Base-by-base conservation (phyloP, 495 filamentous ascomycete genomes). In the Neurospora sp. region DNA sequence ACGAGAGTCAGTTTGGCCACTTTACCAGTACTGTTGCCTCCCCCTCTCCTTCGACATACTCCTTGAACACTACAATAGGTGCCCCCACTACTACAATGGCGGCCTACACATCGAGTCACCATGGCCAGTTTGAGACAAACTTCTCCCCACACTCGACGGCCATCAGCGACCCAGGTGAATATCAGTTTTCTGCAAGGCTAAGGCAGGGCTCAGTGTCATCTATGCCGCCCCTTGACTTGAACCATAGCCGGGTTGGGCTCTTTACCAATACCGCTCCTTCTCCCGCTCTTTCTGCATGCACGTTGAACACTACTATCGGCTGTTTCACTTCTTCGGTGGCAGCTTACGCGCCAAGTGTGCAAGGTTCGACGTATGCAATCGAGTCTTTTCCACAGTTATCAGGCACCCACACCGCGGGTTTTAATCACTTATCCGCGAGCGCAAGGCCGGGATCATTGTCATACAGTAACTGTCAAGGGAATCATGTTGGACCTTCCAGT, bases 1-100 rank as follows among this genome's bases (percentile, higher is more conserved):
- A 0, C 1, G 0, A 62, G 24, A 7, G 54, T 31, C 54, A 31
- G 11, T 0, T 0, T 17, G 15, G 0, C 13, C 1, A 0, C 6
- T 62, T 62, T 31, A 31, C 24, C 13, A 31, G 13, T 0, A 4
- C 24, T 34, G 2, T 0, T 13, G 54, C 54, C 13, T 34, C 54
- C 17, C 54, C 24, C 0, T 2, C 54, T 31, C 54, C 54, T 15
- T 62, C 54, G 24, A 6, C 28, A 0, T 4, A 62, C 54, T 62
- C 24, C 10, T 21, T 54, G 54, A 62, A 62, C 54, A 62, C 54
- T 31, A 62, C 54, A 62, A 34, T 62, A 17, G 6, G 54, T 31
- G 13, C 54, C 2, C 54, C 24, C 5, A 28, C 15, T 62, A 13
- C 24, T 31, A 31, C 54, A 31, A 31, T 62, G 2, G 24, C 13